Percentiles rank a stretch among this genome's conserved stretches.
Evolutionary conservation across 164 flowering plant species (phyloP).

Genomic region (Stephania yunnanensis): DNA sequence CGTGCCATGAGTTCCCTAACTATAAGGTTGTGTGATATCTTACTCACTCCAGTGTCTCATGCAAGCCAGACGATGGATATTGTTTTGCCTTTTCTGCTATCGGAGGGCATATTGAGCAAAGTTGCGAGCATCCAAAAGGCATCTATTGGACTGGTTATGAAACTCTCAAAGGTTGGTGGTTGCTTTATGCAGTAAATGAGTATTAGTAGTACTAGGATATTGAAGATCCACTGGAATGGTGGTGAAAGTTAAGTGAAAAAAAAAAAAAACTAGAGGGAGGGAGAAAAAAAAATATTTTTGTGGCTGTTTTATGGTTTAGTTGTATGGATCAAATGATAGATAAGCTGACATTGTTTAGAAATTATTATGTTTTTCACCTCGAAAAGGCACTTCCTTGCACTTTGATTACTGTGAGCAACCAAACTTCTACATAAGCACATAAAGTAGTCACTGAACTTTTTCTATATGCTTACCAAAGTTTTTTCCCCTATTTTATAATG

Average conservation of each 20-base stretch:
- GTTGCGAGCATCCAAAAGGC: constrained; percentile 82
- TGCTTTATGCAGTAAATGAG: background rate
- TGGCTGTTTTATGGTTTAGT: background rate
- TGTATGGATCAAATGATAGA: background rate
- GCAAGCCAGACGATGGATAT: constrained; percentile 74
- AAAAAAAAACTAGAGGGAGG: no score
- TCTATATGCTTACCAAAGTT: background rate
- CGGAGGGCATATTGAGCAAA: constrained; percentile 90
- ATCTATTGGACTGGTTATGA: constrained; percentile 83
- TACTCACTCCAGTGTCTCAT: constrained; percentile 60
- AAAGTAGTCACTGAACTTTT: background rate
- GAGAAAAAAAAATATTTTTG: background rate
- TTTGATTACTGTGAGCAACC: background rate
- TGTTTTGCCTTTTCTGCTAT: constrained; percentile 73
- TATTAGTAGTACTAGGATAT: background rate
- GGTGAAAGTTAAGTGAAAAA: background rate
- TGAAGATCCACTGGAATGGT: background rate
- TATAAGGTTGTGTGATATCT: constrained; percentile 79
- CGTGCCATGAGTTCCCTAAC: constrained; percentile 75
- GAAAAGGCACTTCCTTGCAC: background rate
- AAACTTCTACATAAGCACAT: background rate
- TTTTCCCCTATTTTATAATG: background rate
- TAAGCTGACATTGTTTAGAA: background rate
- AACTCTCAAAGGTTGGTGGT: constrained; percentile 81
- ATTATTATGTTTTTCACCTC: background rate